Evolutionary conservation across 2,329 filamentous ascomycete genomes (phyloP).

Genomic region (Fusarium palustre): DNA sequence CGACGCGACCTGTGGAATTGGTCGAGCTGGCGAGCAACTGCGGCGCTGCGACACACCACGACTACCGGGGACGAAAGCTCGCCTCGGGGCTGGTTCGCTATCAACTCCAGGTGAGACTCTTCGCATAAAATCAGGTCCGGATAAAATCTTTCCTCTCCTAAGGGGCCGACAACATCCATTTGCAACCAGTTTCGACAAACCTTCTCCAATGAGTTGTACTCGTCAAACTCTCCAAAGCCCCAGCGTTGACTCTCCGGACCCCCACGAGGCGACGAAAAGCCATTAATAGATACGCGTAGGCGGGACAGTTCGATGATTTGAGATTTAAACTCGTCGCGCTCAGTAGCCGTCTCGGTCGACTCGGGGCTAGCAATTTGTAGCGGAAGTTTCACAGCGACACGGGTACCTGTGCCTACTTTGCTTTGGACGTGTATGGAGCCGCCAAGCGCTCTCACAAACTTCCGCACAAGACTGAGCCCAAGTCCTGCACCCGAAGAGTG

Average conservation of each 20-base stretch:
- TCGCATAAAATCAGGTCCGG: constrained; percentile 49
- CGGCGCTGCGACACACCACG: constrained; percentile 50
- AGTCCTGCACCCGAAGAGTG: constrained; percentile 71
- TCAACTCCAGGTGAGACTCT: constrained; percentile 7
- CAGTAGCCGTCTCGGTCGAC: constrained; percentile 1
- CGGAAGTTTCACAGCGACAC: constrained; percentile 50
- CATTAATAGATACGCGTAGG: constrained; percentile 43
- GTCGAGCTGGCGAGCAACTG: constrained; percentile 46
- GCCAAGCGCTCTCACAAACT: constrained; percentile 68
- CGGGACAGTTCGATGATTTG: constrained; percentile 48
- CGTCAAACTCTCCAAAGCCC: constrained; percentile 10
- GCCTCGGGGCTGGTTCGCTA: background rate
- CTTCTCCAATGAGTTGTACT: constrained; percentile 13
- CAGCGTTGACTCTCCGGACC: background rate
- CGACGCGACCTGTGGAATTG: constrained; percentile 35
- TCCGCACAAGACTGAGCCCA: constrained; percentile 72
- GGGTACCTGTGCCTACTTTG: constrained; percentile 53
- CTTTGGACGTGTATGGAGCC: constrained; percentile 69
- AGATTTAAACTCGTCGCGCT: constrained; percentile 46
- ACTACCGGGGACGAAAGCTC: constrained; percentile 43
- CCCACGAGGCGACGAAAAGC: background rate
- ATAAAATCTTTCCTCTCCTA: background rate
- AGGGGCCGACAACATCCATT: constrained; percentile 27
- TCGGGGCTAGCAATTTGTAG: constrained; percentile 29
- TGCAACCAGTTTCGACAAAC: constrained; percentile 24